Evolutionary conservation across 2,329 filamentous ascomycete species (phyloP), one percentile per base, ranked within the genome.

Genomic region (Bipolaris victoriae): DNA sequence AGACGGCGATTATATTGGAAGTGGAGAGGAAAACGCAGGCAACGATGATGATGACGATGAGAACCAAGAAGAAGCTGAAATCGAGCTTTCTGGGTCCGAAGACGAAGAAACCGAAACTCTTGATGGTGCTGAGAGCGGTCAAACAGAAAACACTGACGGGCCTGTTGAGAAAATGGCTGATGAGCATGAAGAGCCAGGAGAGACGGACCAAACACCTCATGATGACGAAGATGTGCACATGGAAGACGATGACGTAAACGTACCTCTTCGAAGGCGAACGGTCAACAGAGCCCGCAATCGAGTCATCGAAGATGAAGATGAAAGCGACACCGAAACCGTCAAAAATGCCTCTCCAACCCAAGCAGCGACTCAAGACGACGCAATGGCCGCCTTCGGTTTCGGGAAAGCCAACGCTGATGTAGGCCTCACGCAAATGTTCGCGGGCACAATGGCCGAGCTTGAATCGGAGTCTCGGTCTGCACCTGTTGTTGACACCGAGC

Each of bases 341-440:
- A 50, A 55, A 9, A 49, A 60, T n/a, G 58, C 60, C 5, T 60
- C 67, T 16, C 60, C 68, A 43, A 68, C 62, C 13, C 66, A 71
- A 52, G 52, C 58, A 62, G 59, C 58, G 18, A 71, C 66, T 9
- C 67, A 73, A 22, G 66, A 72, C 26, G 69, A 74, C 41, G 57
- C 64, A 11, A 73, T 74, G 60, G 76, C 76, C 9, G 76, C 74
- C 6, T 79, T 79, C 58, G 69, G 78, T 64, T 73, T 81, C 69
- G 57, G 72, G 6, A 68, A 69, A n/a, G 59, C 64, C n/a, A 57
- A 71, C 44, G 71, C 75, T 39, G 76, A 81, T 5, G 74, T 96
- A 40, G 90, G 91, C 9, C 82, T 97, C 43, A 96, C 92, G 0
- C 93, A 97, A 68, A 94, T 95, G 61, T 97, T 97, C 72, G 90